phyloP scores from a whole-genome alignment of 176 grass and related monocot genomes.

The Phoenix dactylifera region DNA sequence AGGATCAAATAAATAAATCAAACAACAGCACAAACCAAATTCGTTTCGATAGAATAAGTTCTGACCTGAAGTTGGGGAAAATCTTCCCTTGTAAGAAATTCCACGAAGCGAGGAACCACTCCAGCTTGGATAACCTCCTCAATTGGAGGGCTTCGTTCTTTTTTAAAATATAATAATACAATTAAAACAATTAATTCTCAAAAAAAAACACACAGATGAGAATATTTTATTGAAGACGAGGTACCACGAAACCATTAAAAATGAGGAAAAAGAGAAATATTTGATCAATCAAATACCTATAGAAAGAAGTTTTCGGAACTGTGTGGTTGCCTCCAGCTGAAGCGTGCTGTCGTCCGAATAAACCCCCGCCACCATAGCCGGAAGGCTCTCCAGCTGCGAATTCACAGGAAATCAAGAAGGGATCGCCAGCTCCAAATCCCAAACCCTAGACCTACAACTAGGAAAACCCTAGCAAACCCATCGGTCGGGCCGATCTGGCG shows the following conservation, averaged over 20 bases:
- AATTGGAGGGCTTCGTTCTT: constrained; percentile 81
- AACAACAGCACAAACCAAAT: neutral
- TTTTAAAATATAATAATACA: too few species aligned
- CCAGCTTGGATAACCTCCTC: constrained; percentile 86
- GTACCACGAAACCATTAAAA: too few species aligned
- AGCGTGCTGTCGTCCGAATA: constrained; percentile 49
- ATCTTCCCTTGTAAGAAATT: constrained; percentile 80
- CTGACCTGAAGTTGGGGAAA: constrained; percentile 85
- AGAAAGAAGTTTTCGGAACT: constrained; percentile 81
- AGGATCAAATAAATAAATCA: neutral
- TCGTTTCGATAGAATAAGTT: neutral
- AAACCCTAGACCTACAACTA: constrained; percentile 4
- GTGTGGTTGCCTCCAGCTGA: constrained; percentile 73
- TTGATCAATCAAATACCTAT: constrained; percentile 33
- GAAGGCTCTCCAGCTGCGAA: constrained; percentile 58
- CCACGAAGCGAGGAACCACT: constrained; percentile 73
- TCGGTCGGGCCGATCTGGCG: neutral
- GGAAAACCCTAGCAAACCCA: constrained; percentile 1
- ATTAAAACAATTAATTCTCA: neutral
- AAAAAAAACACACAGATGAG: neutral
- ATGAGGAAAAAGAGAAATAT: too few species aligned
- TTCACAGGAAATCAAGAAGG: neutral
- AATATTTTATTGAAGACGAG: constrained; percentile 1
- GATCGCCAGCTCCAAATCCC: neutral
- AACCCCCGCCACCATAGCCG: constrained; percentile 64